Base-by-base conservation (phyloP, 2,329 filamentous ascomycete genomes). In the Pyrenophora seminiperda region DNA sequence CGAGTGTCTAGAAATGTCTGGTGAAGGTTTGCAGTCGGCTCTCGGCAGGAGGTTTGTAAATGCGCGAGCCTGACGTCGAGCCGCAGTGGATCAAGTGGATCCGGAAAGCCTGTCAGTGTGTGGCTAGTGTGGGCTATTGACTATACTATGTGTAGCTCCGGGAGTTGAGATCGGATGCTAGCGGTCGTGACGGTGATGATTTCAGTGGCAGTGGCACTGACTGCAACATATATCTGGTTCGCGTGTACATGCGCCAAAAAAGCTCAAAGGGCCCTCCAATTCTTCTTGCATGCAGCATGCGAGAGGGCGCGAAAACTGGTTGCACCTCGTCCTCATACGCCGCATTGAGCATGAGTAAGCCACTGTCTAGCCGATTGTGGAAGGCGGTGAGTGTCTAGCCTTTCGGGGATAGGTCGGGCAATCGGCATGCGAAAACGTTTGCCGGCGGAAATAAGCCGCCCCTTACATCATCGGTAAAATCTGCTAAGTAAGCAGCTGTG, bases 11-110 rank as follows among this genome's bases (percentile, higher is more conserved):
- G 24, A 27, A 27, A 13, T 24, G 5, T 11, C 19, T 39, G 10
- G 11, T 13, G 20, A 32, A 42, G 38, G 39, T 15, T 33, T 9
- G 41, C 10, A 13, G 17, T 47, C 42, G 42, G 43, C 37, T 27
- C 19, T 32, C 27, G 24, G 37, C 20, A 18, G 1, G 3, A 27
- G 34, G 20, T 11, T 42, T 14, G 20, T 31, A 22, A 43, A 34
- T 30, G 22, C 34, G 47, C 39, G 30, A 52, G 33, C 38, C 52
- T 45, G 40, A 54, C 52, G 52, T 45, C 43, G 44, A 36, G 29
- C 36, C 43, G 39, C 9, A 34, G 52, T 52, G 48, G 47, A 47
- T 33, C 41, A 29, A 14, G 52, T 47, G 48, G 39, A 41, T 24
- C 47, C 29, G 24, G 10, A 27, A 27, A 11, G 40, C 47, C 40